Evolutionary conservation across 805 yeast species (phyloP).

Genomic region (Saccharomycopsis fermentans): DNA sequence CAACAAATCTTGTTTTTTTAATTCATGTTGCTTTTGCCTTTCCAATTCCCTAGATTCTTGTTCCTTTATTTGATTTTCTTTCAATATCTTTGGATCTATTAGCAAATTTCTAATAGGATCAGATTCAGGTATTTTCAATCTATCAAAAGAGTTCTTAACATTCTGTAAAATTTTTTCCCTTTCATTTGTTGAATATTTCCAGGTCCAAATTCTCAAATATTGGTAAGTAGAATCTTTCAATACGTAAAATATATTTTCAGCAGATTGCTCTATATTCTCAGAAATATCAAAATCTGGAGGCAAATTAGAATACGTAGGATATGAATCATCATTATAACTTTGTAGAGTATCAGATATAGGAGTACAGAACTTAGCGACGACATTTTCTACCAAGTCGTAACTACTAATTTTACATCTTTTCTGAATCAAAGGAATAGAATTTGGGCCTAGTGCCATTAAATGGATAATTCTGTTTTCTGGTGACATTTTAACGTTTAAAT

Average conservation of each 20-base stretch:
- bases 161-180: constrained; percentile 8
- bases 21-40: constrained; percentile 2
- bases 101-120: constrained; percentile 14
- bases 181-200: constrained; percentile 9
- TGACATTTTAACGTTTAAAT: constrained; percentile 4
- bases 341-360: neutral
- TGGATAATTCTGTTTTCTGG: constrained; percentile 15
- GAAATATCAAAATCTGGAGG: neutral
- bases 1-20: neutral
- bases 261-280: neutral
- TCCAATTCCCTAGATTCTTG: constrained; percentile 2
- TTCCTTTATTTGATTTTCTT: neutral
- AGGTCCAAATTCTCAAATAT: constrained; percentile 15
- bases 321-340: neutral
- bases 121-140: constrained; percentile 4
- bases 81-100: constrained; percentile 8
- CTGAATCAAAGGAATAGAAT: constrained; percentile 1
- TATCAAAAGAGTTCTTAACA: constrained; percentile 12
- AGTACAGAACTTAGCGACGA: constrained; percentile 5
- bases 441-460: constrained; percentile 18
- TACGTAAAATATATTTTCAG: constrained; percentile 5
- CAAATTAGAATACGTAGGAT: neutral
- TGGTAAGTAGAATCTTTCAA: constrained; percentile 15
- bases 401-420: constrained; percentile 9
- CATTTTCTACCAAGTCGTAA: neutral